Conservation (phyloP, 352 stramenopile genomes). For the Phytophthora sp. region DNA sequence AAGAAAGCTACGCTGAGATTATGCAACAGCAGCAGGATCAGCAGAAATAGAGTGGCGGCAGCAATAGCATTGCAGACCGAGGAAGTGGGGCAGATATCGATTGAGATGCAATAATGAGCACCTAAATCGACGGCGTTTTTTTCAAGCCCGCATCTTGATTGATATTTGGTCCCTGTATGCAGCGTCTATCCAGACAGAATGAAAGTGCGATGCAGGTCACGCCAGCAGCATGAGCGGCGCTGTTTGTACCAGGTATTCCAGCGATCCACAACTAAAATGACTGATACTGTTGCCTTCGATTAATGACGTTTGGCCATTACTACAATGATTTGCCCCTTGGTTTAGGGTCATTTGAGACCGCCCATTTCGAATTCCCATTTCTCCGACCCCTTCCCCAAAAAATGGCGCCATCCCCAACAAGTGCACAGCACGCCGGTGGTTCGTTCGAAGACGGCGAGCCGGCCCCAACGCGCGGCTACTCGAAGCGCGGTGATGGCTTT, state of each 20-base stretch:
- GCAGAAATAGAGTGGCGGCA: conserved; percentile 50
- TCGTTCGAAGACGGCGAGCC: conserved; percentile 19
- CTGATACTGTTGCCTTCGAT: too few relatives aligned
- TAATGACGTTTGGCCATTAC: too few relatives aligned
- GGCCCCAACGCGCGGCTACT: conserved; percentile 15
- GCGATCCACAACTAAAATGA: too few relatives aligned
- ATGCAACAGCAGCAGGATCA: conserved; percentile 85
- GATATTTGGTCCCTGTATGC: too few relatives aligned
- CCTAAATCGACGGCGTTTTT: conserved; percentile 4
- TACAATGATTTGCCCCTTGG: too few relatives aligned
- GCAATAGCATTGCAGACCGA: too few relatives aligned
- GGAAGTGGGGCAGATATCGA: background rate
- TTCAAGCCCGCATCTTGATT: too few relatives aligned
- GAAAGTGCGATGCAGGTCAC: too few relatives aligned
- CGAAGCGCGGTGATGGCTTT: conserved; percentile 43
- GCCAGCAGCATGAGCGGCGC: too few relatives aligned
- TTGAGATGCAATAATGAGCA: conserved; percentile 21
- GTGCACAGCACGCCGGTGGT: conserved; percentile 1
- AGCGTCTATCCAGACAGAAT: too few relatives aligned
- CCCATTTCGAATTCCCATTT: conserved; percentile 28
- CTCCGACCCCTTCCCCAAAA: conserved; percentile 26
- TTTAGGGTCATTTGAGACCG: background rate
- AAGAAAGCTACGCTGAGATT: conserved; percentile 89
- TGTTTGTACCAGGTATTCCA: too few relatives aligned
- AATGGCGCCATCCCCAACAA: conserved; percentile 33